Percentiles rank a stretch among this genome's conserved stretches.
phyloP scores from a whole-genome alignment of 169 alveolate species.

The Plasmodium gonderi region DNA sequence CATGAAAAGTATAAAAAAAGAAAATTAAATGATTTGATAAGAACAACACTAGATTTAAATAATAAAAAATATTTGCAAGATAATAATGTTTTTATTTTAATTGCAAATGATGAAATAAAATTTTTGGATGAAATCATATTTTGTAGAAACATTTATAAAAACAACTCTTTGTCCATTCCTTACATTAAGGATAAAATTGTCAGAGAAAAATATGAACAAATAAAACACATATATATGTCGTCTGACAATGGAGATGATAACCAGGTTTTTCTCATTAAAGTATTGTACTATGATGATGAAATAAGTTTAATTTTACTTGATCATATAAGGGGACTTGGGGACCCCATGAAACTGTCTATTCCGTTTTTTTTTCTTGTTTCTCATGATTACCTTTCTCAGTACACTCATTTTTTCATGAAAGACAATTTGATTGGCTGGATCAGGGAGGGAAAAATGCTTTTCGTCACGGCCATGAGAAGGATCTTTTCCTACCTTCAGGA shows the following conservation, averaged over 20 bases:
- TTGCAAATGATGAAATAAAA: constrained; percentile 55
- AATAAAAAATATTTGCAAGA: constrained; percentile 35
- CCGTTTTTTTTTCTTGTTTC: constrained; percentile 51
- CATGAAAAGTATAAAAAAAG: constrained; percentile 4
- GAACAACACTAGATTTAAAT: constrained; percentile 33
- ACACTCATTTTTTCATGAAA: constrained; percentile 49
- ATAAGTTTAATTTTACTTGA: constrained; percentile 37
- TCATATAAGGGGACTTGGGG: constrained; percentile 26
- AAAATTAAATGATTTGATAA: constrained; percentile 39
- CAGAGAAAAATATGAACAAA: constrained; percentile 9
- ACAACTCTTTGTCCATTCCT: not conserved
- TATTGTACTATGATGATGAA: constrained; percentile 14
- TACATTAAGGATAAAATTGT: constrained; percentile 16
- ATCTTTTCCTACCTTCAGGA: constrained; percentile 11
- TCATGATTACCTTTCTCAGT: constrained; percentile 31
- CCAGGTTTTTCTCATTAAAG: constrained; percentile 45
- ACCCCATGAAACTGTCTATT: constrained; percentile 55
- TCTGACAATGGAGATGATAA: constrained; percentile 10
- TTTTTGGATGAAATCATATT: constrained; percentile 7
- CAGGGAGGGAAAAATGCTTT: not conserved
- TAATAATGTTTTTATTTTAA: constrained; percentile 40
- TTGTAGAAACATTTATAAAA: constrained; percentile 1
- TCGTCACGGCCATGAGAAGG: constrained; percentile 9
- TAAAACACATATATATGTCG: constrained; percentile 24
- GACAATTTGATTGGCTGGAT: constrained; percentile 74